Evolutionary conservation across 768 basidiomycete species (phyloP).

Genomic region (Lentinus brumalis): DNA sequence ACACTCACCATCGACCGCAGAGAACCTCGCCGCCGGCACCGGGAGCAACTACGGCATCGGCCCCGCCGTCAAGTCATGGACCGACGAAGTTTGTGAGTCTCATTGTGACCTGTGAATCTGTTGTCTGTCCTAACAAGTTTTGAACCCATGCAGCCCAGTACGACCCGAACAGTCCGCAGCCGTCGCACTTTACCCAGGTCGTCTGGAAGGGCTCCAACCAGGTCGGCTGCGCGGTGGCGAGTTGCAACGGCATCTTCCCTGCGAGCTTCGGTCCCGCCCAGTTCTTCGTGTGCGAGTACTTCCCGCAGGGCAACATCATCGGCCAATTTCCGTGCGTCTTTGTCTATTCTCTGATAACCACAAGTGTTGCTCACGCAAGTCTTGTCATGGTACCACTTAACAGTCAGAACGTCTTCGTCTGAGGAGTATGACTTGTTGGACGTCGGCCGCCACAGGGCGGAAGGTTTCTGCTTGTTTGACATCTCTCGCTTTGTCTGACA

Average conservation of each 20-base stretch:
- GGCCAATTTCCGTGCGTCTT: constrained; percentile 59
- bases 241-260: constrained; percentile 61
- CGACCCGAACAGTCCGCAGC: constrained; percentile 52
- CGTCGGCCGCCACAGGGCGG: too few species aligned
- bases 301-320: constrained; percentile 61
- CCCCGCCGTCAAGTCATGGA: constrained; percentile 60
- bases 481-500: too few species aligned
- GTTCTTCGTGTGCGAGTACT: constrained; percentile 73
- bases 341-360: neutral
- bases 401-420: constrained; percentile 36
- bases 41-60: constrained; percentile 50
- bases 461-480: too few species aligned
- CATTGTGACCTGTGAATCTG: neutral
- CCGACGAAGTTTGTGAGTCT: constrained; percentile 64
- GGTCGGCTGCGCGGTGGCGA: constrained; percentile 62
- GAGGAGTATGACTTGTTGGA: neutral
- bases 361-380: neutral
- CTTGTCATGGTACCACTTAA: neutral
- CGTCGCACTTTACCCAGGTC: constrained; percentile 64
- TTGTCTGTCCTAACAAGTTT: neutral
- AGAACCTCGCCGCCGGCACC: constrained; percentile 78
- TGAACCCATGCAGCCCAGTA: constrained; percentile 47
- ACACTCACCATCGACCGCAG: constrained; percentile 34
- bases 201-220: constrained; percentile 72
- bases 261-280: constrained; percentile 53